Evolutionary conservation across 1,284 basidiomycete genomes (phyloP).

Genomic region (Moesziomyces parantarcticus): DNA sequence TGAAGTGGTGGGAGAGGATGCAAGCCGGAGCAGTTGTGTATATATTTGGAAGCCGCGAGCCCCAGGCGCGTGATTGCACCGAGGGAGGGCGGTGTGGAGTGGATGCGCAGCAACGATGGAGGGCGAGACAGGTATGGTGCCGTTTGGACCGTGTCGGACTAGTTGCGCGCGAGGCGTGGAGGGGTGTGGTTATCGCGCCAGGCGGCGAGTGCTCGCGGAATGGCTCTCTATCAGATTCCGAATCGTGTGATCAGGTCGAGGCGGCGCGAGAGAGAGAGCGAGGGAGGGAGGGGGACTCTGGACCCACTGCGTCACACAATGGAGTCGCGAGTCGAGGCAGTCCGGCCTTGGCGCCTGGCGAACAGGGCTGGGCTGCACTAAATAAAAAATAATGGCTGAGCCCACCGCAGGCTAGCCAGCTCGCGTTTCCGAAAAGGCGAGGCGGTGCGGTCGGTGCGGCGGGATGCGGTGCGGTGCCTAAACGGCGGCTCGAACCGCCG

Average conservation of each 20-base stretch:
- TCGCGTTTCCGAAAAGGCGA: too few species aligned
- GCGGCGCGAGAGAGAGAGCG: too few species aligned
- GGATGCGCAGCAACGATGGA: background rate
- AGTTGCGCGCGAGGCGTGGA: background rate
- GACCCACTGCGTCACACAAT: too few species aligned
- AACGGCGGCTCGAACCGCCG: constrained; percentile 7
- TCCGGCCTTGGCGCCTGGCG: too few species aligned
- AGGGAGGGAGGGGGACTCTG: too few species aligned
- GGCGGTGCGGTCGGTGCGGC: background rate
- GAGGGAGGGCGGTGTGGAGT: background rate
- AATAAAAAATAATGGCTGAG: too few species aligned
- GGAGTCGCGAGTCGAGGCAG: too few species aligned
- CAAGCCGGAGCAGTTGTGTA: background rate
- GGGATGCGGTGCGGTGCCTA: background rate
- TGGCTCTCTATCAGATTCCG: background rate
- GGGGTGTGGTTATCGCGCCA: background rate
- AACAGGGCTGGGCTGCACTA: too few species aligned
- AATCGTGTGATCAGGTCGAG: background rate
- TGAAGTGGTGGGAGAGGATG: background rate
- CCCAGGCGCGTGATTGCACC: background rate
- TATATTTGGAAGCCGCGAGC: constrained; percentile 10
- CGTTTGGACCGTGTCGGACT: background rate
- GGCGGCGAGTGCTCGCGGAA: too few species aligned
- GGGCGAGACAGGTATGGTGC: too few species aligned
- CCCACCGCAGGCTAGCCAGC: background rate